Evolutionary conservation across 345 rosid species (phyloP), one percentile per base, ranked within the genome.

Genomic region (Populus pruinosa): DNA sequence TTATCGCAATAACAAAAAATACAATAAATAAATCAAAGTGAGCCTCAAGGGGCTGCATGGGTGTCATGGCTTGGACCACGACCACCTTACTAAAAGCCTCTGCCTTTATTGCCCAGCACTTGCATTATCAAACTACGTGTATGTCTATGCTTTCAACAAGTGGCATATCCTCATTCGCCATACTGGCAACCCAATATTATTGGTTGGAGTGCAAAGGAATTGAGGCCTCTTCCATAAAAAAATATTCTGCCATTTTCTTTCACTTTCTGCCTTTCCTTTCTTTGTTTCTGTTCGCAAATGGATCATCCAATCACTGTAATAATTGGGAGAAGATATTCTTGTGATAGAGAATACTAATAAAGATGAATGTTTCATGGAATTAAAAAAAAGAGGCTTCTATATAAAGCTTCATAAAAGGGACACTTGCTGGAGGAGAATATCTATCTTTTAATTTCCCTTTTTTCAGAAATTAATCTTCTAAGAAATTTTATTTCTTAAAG

Each of bases 281-380:
- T 76, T 67, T 61, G 49, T 73, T 72, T 79, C 78, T 83, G 76
- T 70, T 76, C 78, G 75, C 81, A 72, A 72, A 76, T 65, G 77
- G 69, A 78, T 9, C 56, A 73, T 76, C 83, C 83, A 77, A 66
- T 76, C 80, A 36, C 70, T 38, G 74, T 61, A 67, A 67, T 69
- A 77, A 76, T 33, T 69, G 64, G 31, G 82, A 31, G 43, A 75
- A 78, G 75, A 79, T 68, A 72, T 83, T 74, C 23, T 55, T 64
- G 43, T n/a, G 12, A 14, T 29, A 55, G 49, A 75, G 73, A 78
- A 78, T 71, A 68, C 71, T 50, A 41, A 70, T 64, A 69, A 77
- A 61, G 71, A 59, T 68, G 74, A 53, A 23, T 55, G 35, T 56
- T 73, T 76, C 49, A 43, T 11, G 35, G 4, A 3, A 25, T 25